Evolutionary conservation across 1,284 basidiomycete species (phyloP), one percentile per base, ranked within the genome.

Genomic region (Rhizoctonia solani): DNA sequence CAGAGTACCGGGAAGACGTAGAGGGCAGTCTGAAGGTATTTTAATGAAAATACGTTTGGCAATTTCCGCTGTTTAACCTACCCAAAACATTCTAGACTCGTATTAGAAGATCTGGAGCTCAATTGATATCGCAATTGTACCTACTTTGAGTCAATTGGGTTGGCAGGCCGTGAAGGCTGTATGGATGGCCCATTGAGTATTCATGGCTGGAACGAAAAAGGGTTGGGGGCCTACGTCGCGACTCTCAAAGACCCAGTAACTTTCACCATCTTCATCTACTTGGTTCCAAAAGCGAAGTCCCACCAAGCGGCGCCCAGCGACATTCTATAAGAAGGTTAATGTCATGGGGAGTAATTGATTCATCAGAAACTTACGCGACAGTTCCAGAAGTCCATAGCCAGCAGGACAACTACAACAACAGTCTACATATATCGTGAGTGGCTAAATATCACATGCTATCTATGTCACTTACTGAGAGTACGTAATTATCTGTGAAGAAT

Each of bases 341-440:
- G 14, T 16, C 34, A 27, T 42, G 14, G 6, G 19, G 13, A 23
- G 30, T 27, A 13, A 46, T 11, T 13, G 21, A 32, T 41, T 8
- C 16, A 27, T 21, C 30, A 25, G 46, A 19, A n/a, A 76, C 85
- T 70, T 73, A 93, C 92, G 74, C 92, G 80, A 72, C 93, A 94
- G 74, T 95, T 97, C 95, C 95, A 97, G 76, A 98, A 98, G 78
- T 98, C 95, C 83, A 95, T 89, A 0, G 94, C 90, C 34, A 98
- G 84, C 23, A 98, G 81, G 1, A 96, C 87, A 23, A 97, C 95
- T 0, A 97, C 94, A 8, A 87, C 78, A 1, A 97, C 94, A 16
- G 93, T 95, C 91, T 95, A 75, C 13, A 50, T 21, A 23, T 46
- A 8, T 14, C n/a, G 37, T 37, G n/a, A 55, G 56, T 69, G 59